These are phyloP conservation scores for Dissoconium aciculare DNA, from an alignment of 2,329 filamentous ascomycete species.

Conservation along the genomic window DNA sequence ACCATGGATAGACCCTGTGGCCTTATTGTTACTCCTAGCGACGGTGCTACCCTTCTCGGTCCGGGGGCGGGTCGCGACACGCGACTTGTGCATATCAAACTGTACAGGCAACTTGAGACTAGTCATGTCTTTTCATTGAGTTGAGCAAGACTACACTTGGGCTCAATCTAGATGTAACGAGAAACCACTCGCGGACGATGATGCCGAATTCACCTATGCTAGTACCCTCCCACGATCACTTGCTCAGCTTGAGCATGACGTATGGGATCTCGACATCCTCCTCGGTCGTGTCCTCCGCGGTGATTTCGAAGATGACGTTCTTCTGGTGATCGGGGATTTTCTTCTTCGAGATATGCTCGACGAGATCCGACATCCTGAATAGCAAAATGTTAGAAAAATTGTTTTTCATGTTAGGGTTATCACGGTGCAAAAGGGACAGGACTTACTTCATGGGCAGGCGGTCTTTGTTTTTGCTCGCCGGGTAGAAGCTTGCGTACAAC, in stretches of 20 bases:
- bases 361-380: conserved; percentile 66
- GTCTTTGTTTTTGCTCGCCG: conserved; percentile 67
- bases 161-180: no score
- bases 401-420: conserved; percentile 14
- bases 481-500: conserved; percentile 87
- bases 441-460: conserved; percentile 56
- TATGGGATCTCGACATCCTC: conserved; percentile 97
- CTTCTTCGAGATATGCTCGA: conserved; percentile 84
- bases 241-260: conserved; percentile 67
- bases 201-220: no score
- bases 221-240: no score
- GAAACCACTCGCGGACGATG: no score
- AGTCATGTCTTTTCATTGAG: no score
- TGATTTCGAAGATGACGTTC: conserved; percentile 93
- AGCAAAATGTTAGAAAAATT: conserved; percentile 14
- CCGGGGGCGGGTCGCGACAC: no score
- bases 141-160: no score
- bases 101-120: no score
- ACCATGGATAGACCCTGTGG: no score
- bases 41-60: no score
- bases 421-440: background rate
- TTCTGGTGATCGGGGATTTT: conserved; percentile 79
- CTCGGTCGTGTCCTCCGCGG: conserved; percentile 71
- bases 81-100: no score
- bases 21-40: no score